Evolutionary conservation across 1,284 basidiomycete genomes (phyloP).

Genomic region (Trichosporon ovoides): DNA sequence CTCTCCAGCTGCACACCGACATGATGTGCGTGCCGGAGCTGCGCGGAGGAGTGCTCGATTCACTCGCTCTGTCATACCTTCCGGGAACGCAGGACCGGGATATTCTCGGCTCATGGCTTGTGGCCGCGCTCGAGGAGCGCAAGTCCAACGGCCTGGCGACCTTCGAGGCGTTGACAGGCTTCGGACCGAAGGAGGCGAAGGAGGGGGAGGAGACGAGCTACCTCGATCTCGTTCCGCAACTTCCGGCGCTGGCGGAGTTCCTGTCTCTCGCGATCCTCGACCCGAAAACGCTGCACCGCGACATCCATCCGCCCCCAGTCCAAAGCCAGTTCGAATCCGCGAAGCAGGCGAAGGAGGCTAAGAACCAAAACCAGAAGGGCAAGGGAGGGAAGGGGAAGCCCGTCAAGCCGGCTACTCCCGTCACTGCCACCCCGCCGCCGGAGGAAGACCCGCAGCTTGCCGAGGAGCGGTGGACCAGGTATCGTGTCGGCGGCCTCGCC

Average conservation of each 20-base stretch:
- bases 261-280: slow-evolving; percentile 56
- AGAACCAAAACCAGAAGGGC: slow-evolving; percentile 16
- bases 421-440: slow-evolving; percentile 15
- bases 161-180: slow-evolving; percentile 34
- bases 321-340: slow-evolving; percentile 20
- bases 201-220: slow-evolving; percentile 11
- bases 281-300: slow-evolving; percentile 60
- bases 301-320: slow-evolving; percentile 61
- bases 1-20: slow-evolving; percentile 64
- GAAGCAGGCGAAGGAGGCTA: slow-evolving; percentile 20
- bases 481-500: slow-evolving; percentile 67
- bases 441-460: slow-evolving; percentile 46
- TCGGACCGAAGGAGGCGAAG: slow-evolving; percentile 5
- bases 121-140: slow-evolving; percentile 45
- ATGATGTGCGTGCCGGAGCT: slow-evolving; percentile 59
- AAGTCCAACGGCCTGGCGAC: slow-evolving; percentile 33
- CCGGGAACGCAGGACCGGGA: slow-evolving; percentile 60
- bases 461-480: slow-evolving; percentile 62
- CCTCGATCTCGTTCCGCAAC: slow-evolving; percentile 48
- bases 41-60: slow-evolving; percentile 58
- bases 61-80: slow-evolving; percentile 50
- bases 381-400: slow-evolving; percentile 14
- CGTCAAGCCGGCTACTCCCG: slow-evolving; percentile 13
- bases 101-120: slow-evolving; percentile 72
- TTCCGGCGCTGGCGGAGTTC: slow-evolving; percentile 44